phyloP scores from a whole-genome alignment of 495 filamentous ascomycete genomes.

The Choiromyces venosus region DNA sequence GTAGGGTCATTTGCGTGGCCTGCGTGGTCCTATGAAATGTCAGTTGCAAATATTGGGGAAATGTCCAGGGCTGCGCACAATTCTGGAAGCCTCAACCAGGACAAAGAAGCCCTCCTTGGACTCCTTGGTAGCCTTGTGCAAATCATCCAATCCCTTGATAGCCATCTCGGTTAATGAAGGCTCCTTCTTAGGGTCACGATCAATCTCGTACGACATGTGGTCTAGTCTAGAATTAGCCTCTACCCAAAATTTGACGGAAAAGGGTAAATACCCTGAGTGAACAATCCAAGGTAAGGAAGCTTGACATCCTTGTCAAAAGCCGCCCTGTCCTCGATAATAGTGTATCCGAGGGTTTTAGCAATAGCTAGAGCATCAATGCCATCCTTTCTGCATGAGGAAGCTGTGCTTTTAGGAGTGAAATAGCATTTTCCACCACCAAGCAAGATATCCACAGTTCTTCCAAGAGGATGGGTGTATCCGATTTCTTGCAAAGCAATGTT shows the following conservation, averaged over 20 bases:
- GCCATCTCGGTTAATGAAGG: slow-evolving; percentile 44
- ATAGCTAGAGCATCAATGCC: slow-evolving; percentile 40
- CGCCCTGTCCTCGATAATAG: slow-evolving; percentile 39
- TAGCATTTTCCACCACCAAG: slow-evolving; percentile 44
- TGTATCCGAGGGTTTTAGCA: slow-evolving; percentile 42
- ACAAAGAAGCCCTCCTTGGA: slow-evolving; percentile 44
- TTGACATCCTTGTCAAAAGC: slow-evolving; percentile 41
- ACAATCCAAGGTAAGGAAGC: slow-evolving; percentile 42
- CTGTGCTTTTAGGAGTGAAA: slow-evolving; percentile 42
- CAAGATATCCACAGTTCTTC: slow-evolving; percentile 42
- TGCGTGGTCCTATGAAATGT: slow-evolving; percentile 39
- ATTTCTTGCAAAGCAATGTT: slow-evolving; percentile 43
- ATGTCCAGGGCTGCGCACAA: slow-evolving; percentile 10
- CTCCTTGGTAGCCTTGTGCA: slow-evolving; percentile 40
- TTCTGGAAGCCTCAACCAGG: slow-evolving; percentile 45
- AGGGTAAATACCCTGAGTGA: slow-evolving; percentile 34
- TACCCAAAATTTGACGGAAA: neutral
- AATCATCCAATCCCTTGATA: slow-evolving; percentile 42
- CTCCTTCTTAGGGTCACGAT: slow-evolving; percentile 38
- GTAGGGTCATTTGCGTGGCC: slow-evolving; percentile 44
- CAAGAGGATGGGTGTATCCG: slow-evolving; percentile 41
- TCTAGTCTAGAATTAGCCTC: slow-evolving; percentile 21
- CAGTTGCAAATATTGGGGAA: neutral
- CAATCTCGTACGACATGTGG: slow-evolving; percentile 45
- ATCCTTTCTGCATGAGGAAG: slow-evolving; percentile 41